A percentile compares a stretch with the other conserved stretches of the same genome.
Evolutionary conservation across 108 stramenopile genomes (phyloP).

Genomic region (Mediolabrus comicus): DNA sequence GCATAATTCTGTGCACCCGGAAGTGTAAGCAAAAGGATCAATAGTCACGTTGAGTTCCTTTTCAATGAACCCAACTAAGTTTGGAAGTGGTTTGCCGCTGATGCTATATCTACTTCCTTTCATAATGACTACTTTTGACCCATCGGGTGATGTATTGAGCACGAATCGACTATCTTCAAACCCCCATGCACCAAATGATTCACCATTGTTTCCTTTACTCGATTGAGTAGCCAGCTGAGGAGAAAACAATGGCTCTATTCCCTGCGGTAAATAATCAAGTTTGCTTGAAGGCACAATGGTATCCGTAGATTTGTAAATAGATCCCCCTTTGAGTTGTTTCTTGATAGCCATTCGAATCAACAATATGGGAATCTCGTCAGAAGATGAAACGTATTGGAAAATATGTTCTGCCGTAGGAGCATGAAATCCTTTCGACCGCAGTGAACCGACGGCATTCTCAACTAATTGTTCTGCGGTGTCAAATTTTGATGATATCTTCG

Average conservation of each 20-base stretch:
- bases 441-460: slow-evolving; percentile 23
- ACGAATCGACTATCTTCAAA: slow-evolving; percentile 79
- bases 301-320: not conserved
- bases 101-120: slow-evolving; percentile 70
- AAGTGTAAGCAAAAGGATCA: slow-evolving; percentile 46
- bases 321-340: slow-evolving; percentile 12
- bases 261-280: not conserved
- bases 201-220: slow-evolving; percentile 13
- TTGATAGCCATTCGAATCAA: slow-evolving; percentile 53
- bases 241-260: slow-evolving; percentile 8
- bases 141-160: slow-evolving; percentile 38
- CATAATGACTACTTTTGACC: slow-evolving; percentile 65
- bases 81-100: slow-evolving; percentile 54
- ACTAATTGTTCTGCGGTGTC: slow-evolving; percentile 56
- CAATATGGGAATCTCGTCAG: slow-evolving; percentile 42
- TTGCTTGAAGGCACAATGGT: not conserved
- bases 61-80: slow-evolving; percentile 77
- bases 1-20: not conserved
- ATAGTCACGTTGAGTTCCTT: slow-evolving; percentile 61
- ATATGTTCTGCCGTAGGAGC: slow-evolving; percentile 53
- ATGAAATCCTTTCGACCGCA: slow-evolving; percentile 57
- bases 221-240: not conserved
- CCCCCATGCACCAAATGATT: slow-evolving; percentile 87
- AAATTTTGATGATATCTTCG: slow-evolving; percentile 43
- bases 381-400: slow-evolving; percentile 48